Conservation (phyloP, 805 yeast genomes). For the Metschnikowia lunata region DNA sequence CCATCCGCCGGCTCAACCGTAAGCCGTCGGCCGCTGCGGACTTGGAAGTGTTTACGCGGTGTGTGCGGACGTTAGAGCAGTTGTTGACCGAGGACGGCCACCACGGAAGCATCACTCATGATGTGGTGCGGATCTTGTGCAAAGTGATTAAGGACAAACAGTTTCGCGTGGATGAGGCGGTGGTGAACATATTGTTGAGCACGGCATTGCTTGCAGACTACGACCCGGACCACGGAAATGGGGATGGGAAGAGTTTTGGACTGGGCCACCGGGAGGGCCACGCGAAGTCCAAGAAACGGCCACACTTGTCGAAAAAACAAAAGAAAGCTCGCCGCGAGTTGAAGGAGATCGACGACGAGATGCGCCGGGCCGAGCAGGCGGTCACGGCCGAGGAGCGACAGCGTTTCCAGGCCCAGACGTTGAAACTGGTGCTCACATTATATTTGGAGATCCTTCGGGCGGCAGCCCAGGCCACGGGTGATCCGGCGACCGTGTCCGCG, state of each 20-base stretch:
- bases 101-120: constrained; percentile 76
- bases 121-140: constrained; percentile 60
- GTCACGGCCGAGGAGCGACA: constrained; percentile 87
- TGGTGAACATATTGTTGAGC: constrained; percentile 66
- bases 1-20: constrained; percentile 63
- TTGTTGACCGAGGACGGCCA: constrained; percentile 72
- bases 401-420: constrained; percentile 74
- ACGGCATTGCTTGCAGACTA: constrained; percentile 64
- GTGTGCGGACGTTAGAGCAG: constrained; percentile 64
- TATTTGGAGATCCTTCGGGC: constrained; percentile 73
- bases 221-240: constrained; percentile 55
- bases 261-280: constrained; percentile 41
- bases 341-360: constrained; percentile 83
- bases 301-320: constrained; percentile 87
- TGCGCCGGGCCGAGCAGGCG: constrained; percentile 80
- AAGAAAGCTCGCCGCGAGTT: constrained; percentile 82
- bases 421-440: constrained; percentile 65
- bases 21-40: constrained; percentile 50
- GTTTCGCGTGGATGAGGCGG: constrained; percentile 79
- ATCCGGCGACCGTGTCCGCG: constrained; percentile 42
- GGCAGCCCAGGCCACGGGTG: constrained; percentile 23
- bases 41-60: constrained; percentile 47
- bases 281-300: constrained; percentile 79
- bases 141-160: constrained; percentile 70
- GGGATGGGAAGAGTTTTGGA: constrained; percentile 18